Evolutionary conservation across 805 yeast species (phyloP).

Genomic region (Pichia paraexigua): DNA sequence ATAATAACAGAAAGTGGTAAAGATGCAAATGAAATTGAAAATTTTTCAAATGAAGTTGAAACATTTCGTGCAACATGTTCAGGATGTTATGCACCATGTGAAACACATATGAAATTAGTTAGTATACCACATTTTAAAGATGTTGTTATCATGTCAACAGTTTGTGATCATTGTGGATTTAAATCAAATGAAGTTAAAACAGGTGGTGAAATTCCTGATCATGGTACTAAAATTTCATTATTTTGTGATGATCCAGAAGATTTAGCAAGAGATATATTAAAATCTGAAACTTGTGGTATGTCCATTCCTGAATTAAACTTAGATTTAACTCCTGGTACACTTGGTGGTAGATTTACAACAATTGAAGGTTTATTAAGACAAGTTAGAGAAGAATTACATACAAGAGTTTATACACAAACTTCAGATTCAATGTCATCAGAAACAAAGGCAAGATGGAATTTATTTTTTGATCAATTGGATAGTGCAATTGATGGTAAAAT

Average conservation of each 20-base stretch:
- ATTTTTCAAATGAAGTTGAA: constrained; percentile 84
- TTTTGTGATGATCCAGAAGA: constrained; percentile 85
- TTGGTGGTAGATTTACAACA: constrained; percentile 97
- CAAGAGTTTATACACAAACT: constrained; percentile 75
- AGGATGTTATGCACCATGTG: constrained; percentile 72
- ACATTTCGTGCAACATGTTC: constrained; percentile 91
- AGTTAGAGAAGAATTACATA: constrained; percentile 81
- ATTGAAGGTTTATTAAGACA: constrained; percentile 87
- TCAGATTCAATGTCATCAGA: constrained; percentile 86
- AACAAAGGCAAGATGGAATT: constrained; percentile 74
- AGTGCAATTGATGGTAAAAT: constrained; percentile 75
- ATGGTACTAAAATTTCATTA: constrained; percentile 69
- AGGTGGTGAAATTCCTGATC: constrained; percentile 90
- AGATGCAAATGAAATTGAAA: constrained; percentile 61
- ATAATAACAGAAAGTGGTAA: constrained; percentile 48
- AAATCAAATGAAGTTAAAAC: constrained; percentile 97
- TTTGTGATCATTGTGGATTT: constrained; percentile 88
- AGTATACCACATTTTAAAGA: constrained; percentile 97
- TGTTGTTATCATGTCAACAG: constrained; percentile 92
- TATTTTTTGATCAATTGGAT: constrained; percentile 65
- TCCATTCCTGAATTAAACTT: constrained; percentile 79
- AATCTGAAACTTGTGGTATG: constrained; percentile 88
- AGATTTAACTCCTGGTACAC: constrained; percentile 91
- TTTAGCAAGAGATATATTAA: constrained; percentile 86
- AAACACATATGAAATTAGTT: constrained; percentile 94